These are phyloP conservation scores for Saturnispora sanitii DNA, from an alignment of 805 yeast species.

Conservation along the genomic window DNA sequence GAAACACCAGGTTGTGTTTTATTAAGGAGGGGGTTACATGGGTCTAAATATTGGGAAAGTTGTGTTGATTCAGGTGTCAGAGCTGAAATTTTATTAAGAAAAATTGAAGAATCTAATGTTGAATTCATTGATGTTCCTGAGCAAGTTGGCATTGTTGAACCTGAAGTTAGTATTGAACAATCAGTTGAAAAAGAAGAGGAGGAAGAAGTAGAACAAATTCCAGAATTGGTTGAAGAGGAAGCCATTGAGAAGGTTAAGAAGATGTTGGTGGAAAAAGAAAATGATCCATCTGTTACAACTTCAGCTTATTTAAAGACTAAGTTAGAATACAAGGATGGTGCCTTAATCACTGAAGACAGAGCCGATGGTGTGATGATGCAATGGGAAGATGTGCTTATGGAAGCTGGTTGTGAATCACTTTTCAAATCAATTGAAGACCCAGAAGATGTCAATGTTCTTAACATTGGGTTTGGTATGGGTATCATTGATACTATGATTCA, in stretches of 20 bases:
- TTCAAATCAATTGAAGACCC: conserved; percentile 35
- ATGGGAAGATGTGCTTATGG: conserved; percentile 85
- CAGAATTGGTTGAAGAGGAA: conserved; percentile 14
- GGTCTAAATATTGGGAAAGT: conserved; percentile 32
- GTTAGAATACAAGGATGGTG: conserved; percentile 56
- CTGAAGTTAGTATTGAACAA: conserved; percentile 10
- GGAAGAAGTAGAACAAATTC: conserved; percentile 10
- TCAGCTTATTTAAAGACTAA: conserved; percentile 53
- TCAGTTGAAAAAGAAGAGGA: conserved; percentile 16
- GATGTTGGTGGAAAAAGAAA: conserved; percentile 16
- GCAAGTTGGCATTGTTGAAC: conserved; percentile 3
- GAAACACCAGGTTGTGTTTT: conserved; percentile 84
- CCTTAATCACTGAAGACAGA: conserved; percentile 61
- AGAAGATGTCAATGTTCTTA: conserved; percentile 44
- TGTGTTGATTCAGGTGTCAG: conserved; percentile 83
- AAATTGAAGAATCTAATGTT: conserved; percentile 51
- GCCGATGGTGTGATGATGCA: conserved; percentile 96
- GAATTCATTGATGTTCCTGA: conserved; percentile 42
- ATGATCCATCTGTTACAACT: conserved; percentile 58
- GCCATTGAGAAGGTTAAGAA: conserved; percentile 16
- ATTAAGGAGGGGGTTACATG: conserved; percentile 37
- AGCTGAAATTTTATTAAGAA: conserved; percentile 73
- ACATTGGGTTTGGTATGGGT: conserved; percentile 96
- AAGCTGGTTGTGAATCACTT: conserved; percentile 66
- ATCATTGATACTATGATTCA: conserved; percentile 79